Percentiles rank a stretch among this genome's conserved stretches.
phyloP scores from a whole-genome alignment of 257 asterid species.

The Nicotiana attenuata region DNA sequence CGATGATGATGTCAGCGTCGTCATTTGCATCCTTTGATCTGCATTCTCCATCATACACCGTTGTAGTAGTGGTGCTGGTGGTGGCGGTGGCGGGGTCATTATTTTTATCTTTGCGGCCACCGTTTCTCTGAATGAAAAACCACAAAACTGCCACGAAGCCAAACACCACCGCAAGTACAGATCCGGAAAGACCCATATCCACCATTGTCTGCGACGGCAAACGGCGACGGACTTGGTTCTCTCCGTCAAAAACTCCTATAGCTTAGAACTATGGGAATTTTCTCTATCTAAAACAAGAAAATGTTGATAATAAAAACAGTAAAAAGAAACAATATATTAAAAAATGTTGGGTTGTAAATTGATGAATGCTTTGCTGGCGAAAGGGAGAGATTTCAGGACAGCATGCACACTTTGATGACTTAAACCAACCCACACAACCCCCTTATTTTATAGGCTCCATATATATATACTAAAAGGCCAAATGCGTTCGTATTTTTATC shows the following conservation, averaged over 20 bases:
- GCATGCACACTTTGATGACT: background rate
- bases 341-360: background rate
- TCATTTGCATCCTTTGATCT: slow-evolving; percentile 32
- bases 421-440: background rate
- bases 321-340: background rate
- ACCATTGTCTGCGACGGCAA: slow-evolving; percentile 16
- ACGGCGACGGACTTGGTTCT: slow-evolving; percentile 7
- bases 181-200: slow-evolving; percentile 40
- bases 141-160: slow-evolving; percentile 34
- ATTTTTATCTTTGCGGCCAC: slow-evolving; percentile 11
- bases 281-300: background rate
- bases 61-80: slow-evolving; percentile 30
- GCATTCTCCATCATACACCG: slow-evolving; percentile 40
- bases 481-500: too few relatives aligned
- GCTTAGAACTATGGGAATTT: background rate
- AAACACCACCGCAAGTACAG: slow-evolving; percentile 35
- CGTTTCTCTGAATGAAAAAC: slow-evolving; percentile 13
- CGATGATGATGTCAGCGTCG: slow-evolving; percentile 42
- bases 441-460: background rate
- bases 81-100: slow-evolving; percentile 16
- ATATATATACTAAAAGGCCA: too few relatives aligned
- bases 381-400: slow-evolving; percentile 4
- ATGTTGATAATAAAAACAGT: background rate
- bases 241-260: too few relatives aligned
- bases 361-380: slow-evolving; percentile 28